Evolutionary conservation across 1,139 yeast species (phyloP).

Genomic region (Scheffersomyces cryptocercus): DNA sequence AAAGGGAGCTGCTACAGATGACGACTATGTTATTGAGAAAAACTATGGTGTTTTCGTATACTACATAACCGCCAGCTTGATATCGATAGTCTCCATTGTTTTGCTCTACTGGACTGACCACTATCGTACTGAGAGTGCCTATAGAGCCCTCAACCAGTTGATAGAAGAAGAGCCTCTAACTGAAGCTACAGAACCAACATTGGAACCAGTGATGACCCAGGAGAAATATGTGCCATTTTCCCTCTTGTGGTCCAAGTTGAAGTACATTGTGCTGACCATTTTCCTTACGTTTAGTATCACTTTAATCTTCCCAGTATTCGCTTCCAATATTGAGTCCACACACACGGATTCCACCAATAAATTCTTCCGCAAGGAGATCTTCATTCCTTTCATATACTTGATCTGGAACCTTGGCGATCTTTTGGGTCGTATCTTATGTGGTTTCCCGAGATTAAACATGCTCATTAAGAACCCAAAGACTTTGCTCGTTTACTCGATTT

Average conservation of each 20-base stretch:
- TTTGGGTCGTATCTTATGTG: slow-evolving; percentile 71
- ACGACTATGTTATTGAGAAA: slow-evolving; percentile 30
- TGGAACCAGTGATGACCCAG: slow-evolving; percentile 12
- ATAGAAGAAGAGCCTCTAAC: slow-evolving; percentile 2
- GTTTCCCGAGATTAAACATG: slow-evolving; percentile 42
- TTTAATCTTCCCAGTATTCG: slow-evolving; percentile 86
- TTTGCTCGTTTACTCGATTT: slow-evolving; percentile 52
- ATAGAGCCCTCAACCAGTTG: slow-evolving; percentile 11
- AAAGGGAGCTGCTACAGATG: slow-evolving; percentile 12
- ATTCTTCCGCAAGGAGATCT: slow-evolving; percentile 51
- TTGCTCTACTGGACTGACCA: slow-evolving; percentile 34
- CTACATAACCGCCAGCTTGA: slow-evolving; percentile 68
- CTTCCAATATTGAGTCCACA: slow-evolving; percentile 64
- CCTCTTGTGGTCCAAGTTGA: slow-evolving; percentile 58
- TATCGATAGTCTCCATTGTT: slow-evolving; percentile 52
- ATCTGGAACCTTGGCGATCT: slow-evolving; percentile 92
- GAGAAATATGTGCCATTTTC: slow-evolving; percentile 45
- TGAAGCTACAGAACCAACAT: neutral
- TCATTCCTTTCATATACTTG: slow-evolving; percentile 74
- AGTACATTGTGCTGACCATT: slow-evolving; percentile 65
- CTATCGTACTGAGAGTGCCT: slow-evolving; percentile 21
- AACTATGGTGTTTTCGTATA: slow-evolving; percentile 60
- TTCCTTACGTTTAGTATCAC: slow-evolving; percentile 77
- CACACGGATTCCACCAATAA: slow-evolving; percentile 28
- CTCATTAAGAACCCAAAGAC: slow-evolving; percentile 39